Evolutionary conservation across 1,284 basidiomycete species (phyloP).

Genomic region (Fomitiporia mediterranea): DNA sequence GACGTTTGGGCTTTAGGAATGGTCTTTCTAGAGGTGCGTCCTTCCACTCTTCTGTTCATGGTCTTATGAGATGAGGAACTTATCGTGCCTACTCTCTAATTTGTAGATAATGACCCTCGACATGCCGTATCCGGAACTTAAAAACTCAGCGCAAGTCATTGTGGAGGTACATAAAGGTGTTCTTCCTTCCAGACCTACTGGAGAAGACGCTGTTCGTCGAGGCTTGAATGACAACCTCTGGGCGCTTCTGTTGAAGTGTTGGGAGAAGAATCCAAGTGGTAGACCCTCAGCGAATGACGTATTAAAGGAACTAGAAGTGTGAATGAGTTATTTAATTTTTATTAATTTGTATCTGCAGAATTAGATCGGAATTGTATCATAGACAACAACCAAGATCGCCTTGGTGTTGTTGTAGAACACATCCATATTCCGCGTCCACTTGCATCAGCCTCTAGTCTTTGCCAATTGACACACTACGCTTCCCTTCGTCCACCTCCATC

Average conservation of each 20-base stretch:
- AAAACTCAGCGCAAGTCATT: slow-evolving; percentile 19
- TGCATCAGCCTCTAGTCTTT: not conserved
- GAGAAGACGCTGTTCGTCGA: slow-evolving; percentile 5
- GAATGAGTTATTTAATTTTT: no score
- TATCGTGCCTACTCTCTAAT: not conserved
- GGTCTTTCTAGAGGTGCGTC: slow-evolving; percentile 19
- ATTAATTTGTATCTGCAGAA: no score
- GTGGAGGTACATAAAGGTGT: slow-evolving; percentile 10
- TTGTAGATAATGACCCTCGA: slow-evolving; percentile 19
- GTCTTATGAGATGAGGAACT: not conserved
- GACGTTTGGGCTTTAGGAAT: slow-evolving; percentile 21
- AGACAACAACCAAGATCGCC: no score
- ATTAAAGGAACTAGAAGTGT: not conserved
- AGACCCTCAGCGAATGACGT: slow-evolving; percentile 15
- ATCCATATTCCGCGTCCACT: not conserved
- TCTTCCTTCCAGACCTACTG: slow-evolving; percentile 12
- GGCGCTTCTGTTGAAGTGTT: slow-evolving; percentile 17
- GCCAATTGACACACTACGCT: slow-evolving; percentile 1
- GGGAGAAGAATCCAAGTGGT: slow-evolving; percentile 9
- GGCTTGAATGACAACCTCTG: slow-evolving; percentile 20
- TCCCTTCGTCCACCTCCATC: slow-evolving; percentile 3
- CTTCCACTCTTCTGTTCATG: not conserved
- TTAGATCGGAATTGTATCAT: no score
- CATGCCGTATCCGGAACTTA: slow-evolving; percentile 18
- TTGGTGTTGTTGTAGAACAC: no score